Conservation (phyloP, 306 rosid species). For the Cucumis hystrix region DNA sequence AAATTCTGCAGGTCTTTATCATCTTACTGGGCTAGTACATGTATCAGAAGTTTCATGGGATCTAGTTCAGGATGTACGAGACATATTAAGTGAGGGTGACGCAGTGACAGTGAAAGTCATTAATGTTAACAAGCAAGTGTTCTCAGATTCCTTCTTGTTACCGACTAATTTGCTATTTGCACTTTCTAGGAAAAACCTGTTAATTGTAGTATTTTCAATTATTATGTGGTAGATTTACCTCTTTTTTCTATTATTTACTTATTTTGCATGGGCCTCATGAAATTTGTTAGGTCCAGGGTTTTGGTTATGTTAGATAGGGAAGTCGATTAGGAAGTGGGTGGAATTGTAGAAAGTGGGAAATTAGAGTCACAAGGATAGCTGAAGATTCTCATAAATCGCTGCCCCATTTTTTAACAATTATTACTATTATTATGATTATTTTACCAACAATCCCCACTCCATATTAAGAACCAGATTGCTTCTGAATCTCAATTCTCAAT, state of each 20-base stretch:
- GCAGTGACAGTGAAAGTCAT: conserved; percentile 55
- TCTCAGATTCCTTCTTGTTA: not conserved
- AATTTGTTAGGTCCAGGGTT: not conserved
- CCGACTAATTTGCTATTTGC: not conserved
- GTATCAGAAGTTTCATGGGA: conserved; percentile 96
- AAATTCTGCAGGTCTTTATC: conserved; percentile 73
- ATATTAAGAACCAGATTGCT: not conserved
- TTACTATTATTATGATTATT: too few species aligned
- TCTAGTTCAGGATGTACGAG: conserved; percentile 76
- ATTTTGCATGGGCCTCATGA: not conserved
- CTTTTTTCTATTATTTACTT: too few species aligned
- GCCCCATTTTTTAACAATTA: not conserved
- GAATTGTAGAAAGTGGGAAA: not conserved
- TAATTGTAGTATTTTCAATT: not conserved
- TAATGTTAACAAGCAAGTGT: conserved; percentile 47
- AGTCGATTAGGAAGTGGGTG: not conserved
- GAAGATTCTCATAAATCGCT: not conserved
- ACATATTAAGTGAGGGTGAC: conserved; percentile 57
- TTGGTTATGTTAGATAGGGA: not conserved
- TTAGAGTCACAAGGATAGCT: not conserved
- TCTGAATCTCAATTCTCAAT: not conserved
- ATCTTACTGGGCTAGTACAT: conserved; percentile 80
- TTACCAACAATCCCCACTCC: not conserved
- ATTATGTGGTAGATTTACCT: not conserved
- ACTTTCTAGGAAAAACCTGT: not conserved